Conservation (phyloP, 768 basidiomycete genomes). For the Favolaschia claudopus region DNA sequence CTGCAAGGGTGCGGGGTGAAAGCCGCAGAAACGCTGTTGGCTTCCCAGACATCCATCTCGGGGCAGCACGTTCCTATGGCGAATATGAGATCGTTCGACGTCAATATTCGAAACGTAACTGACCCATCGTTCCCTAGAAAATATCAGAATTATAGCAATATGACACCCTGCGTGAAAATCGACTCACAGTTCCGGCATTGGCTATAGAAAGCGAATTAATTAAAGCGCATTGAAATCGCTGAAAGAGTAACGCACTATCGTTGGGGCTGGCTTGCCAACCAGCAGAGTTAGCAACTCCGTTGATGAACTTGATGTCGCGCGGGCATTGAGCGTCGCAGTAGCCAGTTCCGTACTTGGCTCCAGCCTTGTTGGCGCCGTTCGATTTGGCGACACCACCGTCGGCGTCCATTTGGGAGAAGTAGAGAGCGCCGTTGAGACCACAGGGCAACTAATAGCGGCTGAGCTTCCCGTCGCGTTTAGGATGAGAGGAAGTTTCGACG, state of each 20-base stretch:
- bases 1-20: constrained; percentile 51
- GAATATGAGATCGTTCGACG: not conserved
- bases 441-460: constrained; percentile 49
- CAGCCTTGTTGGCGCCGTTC: constrained; percentile 59
- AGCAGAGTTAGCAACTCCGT: constrained; percentile 41
- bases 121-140: no score
- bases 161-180: no score
- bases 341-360: constrained; percentile 65
- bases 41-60: constrained; percentile 28
- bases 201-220: constrained; percentile 14
- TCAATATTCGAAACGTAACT: not conserved
- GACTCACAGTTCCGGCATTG: constrained; percentile 44
- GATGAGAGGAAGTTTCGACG: not conserved
- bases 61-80: constrained; percentile 25
- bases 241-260: not conserved
- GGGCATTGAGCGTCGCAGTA: constrained; percentile 75
- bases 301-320: constrained; percentile 67
- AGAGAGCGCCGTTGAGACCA: constrained; percentile 68
- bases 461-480: no score
- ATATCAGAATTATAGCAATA: no score
- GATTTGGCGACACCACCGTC: constrained; percentile 59
- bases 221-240: not conserved
- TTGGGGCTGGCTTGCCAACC: constrained; percentile 11
- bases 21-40: constrained; percentile 38
- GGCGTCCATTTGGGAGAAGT: constrained; percentile 67